These are phyloP conservation scores for Kluyveromyces aestuarii DNA, from an alignment of 805 yeast species.

Conservation along the genomic window DNA sequence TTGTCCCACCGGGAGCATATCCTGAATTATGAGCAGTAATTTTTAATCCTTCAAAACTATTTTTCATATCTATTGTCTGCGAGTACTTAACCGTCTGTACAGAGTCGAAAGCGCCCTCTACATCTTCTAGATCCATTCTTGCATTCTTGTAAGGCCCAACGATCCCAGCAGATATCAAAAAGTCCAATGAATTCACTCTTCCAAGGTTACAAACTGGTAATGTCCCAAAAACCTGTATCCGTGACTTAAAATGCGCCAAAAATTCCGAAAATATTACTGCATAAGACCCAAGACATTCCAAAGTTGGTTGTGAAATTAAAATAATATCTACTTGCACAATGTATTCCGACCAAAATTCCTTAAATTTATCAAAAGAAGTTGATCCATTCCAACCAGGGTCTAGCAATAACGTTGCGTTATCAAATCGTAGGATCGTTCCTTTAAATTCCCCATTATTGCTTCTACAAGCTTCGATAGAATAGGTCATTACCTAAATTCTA, in stretches of 20 bases:
- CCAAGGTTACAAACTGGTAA: constrained; percentile 87
- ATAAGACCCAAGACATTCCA: constrained; percentile 73
- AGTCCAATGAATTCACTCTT: constrained; percentile 74
- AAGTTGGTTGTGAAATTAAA: constrained; percentile 79
- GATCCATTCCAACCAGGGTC: constrained; percentile 73
- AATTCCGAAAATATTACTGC: constrained; percentile 52
- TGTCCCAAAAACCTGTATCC: constrained; percentile 76
- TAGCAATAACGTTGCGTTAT: constrained; percentile 47
- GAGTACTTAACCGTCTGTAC: constrained; percentile 65
- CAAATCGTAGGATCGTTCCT: constrained; percentile 50
- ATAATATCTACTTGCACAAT: constrained; percentile 53
- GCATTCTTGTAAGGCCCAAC: constrained; percentile 62
- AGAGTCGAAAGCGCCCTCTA: constrained; percentile 72
- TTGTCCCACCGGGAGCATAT: constrained; percentile 86
- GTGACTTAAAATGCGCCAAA: constrained; percentile 43
- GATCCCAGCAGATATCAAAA: constrained; percentile 62
- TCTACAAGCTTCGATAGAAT: neutral
- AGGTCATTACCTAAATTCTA: neutral
- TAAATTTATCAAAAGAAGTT: constrained; percentile 25
- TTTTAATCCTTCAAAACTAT: constrained; percentile 47
- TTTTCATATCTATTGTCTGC: constrained; percentile 60
- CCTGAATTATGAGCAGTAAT: constrained; percentile 87
- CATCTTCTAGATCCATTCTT: constrained; percentile 54
- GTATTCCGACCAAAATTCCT: constrained; percentile 32
- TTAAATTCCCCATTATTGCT: neutral